A percentile compares a stretch with the other conserved stretches of the same genome.
These are phyloP conservation scores for Fragaria iinumae DNA, from an alignment of 306 rosid species.

Conservation along the genomic window DNA sequence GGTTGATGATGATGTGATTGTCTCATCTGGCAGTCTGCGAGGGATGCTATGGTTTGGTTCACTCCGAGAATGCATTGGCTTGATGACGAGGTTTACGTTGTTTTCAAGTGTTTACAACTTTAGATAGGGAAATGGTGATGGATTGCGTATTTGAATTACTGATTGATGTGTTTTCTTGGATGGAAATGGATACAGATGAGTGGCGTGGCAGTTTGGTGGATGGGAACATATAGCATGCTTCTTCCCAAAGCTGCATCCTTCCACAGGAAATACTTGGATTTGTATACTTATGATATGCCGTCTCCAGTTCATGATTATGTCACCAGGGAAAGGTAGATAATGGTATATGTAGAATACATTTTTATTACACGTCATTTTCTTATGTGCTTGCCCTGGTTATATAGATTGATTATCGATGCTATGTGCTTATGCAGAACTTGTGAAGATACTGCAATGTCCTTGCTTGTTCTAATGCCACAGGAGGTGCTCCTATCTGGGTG, in stretches of 20 bases:
- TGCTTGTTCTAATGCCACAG: slow-evolving; percentile 46
- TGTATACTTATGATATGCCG: slow-evolving; percentile 42
- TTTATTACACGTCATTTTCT: not conserved
- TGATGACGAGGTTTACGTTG: too few species aligned
- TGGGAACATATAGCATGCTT: slow-evolving; percentile 58
- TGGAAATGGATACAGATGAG: too few species aligned
- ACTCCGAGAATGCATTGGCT: too few species aligned
- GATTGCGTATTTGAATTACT: too few species aligned
- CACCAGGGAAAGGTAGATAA: slow-evolving; percentile 39
- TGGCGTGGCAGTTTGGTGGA: slow-evolving; percentile 43
- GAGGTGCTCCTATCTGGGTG: slow-evolving; percentile 63
- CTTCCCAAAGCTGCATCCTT: slow-evolving; percentile 66
- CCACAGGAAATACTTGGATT: slow-evolving; percentile 54
- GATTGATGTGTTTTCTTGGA: too few species aligned
- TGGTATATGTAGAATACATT: too few species aligned
- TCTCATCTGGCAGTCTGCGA: too few species aligned
- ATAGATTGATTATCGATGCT: not conserved
- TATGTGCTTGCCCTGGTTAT: slow-evolving; percentile 10
- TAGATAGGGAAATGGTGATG: too few species aligned
- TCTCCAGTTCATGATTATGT: slow-evolving; percentile 46
- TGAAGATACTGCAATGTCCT: slow-evolving; percentile 40
- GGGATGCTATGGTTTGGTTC: too few species aligned
- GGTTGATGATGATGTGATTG: too few species aligned
- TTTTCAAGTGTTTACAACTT: too few species aligned
- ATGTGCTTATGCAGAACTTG: slow-evolving; percentile 29